A percentile compares a stretch with the other conserved stretches of the same genome.
Conservation (phyloP, 306 rosid genomes). For the Adenanthera pavonina region DNA sequence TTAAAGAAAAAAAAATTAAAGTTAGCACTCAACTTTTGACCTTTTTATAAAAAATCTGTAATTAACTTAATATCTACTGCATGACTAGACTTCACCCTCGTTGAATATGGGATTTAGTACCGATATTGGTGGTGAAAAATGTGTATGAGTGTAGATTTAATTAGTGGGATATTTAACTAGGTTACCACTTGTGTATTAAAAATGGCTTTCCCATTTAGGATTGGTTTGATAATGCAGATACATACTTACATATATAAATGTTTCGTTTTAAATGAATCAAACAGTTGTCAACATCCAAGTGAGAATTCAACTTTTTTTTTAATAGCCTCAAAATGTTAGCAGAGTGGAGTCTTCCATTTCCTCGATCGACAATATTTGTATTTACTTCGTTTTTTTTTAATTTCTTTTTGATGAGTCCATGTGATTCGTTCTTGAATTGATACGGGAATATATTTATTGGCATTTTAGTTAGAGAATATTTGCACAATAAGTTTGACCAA, state of each 20-base stretch:
- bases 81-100: too few relatives aligned
- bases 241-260: neutral
- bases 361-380: neutral
- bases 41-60: neutral
- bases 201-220: too few relatives aligned
- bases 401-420: neutral
- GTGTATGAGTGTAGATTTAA: too few relatives aligned
- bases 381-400: neutral
- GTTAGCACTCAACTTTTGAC: neutral
- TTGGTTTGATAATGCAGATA: too few relatives aligned
- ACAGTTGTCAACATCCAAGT: neutral
- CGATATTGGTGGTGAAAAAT: too few relatives aligned
- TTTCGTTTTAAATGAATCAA: neutral
- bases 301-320: neutral
- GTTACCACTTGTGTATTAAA: too few relatives aligned
- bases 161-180: too few relatives aligned
- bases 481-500: constrained; percentile 40
- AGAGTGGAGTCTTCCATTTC: constrained; percentile 21
- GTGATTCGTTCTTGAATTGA: constrained; percentile 17
- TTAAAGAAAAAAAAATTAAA: neutral
- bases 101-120: too few relatives aligned
- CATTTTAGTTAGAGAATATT: constrained; percentile 43
- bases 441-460: constrained; percentile 43
- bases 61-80: too few relatives aligned
- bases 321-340: neutral